phyloP scores from a whole-genome alignment of 164 flowering plant genomes.

The Vitis labrusca region DNA sequence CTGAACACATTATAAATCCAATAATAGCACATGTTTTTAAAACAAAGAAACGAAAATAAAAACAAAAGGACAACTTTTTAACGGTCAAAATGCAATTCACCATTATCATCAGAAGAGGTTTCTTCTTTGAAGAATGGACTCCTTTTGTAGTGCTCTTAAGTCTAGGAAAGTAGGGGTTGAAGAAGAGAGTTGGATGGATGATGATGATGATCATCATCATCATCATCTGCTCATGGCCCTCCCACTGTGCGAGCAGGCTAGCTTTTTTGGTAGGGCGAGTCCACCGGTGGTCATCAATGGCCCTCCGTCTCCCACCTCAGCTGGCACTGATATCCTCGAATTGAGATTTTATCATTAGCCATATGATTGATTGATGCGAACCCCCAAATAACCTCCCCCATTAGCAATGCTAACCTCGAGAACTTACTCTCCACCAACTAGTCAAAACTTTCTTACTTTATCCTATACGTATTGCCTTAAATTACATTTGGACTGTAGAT shows the following conservation, averaged over 20 bases:
- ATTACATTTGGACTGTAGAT: no score
- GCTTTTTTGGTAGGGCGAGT: background rate
- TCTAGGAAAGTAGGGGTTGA: no score
- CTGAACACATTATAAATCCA: background rate
- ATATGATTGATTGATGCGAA: conserved; percentile 7
- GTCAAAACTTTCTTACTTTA: no score
- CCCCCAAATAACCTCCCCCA: background rate
- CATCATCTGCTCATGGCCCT: background rate
- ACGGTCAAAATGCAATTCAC: conserved; percentile 4
- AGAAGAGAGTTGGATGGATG: no score
- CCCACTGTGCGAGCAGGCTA: background rate
- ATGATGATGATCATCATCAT: background rate
- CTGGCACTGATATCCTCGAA: background rate
- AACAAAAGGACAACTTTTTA: background rate
- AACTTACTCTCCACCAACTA: background rate
- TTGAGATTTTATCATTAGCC: background rate
- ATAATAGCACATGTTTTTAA: background rate
- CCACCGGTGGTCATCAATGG: background rate
- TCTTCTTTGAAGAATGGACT: background rate
- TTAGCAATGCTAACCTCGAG: conserved; percentile 1
- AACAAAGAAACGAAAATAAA: no score
- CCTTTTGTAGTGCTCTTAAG: background rate
- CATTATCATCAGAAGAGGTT: background rate
- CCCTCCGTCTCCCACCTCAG: conserved; percentile 2
- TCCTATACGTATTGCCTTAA: no score